Evolutionary conservation across 2,329 filamentous ascomycete genomes (phyloP).

Genomic region (Aspergillus viridinutans): DNA sequence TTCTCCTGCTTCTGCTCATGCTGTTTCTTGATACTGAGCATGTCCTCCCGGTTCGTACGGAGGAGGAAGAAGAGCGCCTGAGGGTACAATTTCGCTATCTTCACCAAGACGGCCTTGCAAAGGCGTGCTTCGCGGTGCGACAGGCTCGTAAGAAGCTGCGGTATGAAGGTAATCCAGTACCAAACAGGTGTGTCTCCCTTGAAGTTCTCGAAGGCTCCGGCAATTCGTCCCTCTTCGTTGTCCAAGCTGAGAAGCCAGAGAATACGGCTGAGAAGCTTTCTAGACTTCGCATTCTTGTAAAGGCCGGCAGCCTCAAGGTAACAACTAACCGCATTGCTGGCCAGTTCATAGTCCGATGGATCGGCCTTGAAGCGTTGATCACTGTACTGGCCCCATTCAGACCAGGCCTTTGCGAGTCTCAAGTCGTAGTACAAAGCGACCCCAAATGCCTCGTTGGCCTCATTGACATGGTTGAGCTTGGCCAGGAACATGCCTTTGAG

Average conservation of each 20-base stretch:
- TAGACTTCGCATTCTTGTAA: slow-evolving; percentile 94
- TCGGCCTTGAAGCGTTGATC: slow-evolving; percentile 94
- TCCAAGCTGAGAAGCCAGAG: slow-evolving; percentile 94
- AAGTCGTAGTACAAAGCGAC: slow-evolving; percentile 96
- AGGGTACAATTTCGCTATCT: slow-evolving; percentile 92
- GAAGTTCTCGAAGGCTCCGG: slow-evolving; percentile 86
- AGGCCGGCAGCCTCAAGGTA: slow-evolving; percentile 94
- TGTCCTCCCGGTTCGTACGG: slow-evolving; percentile 88
- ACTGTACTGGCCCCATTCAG: slow-evolving; percentile 98
- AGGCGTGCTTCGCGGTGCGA: slow-evolving; percentile 87
- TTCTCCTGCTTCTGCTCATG: slow-evolving; percentile 64
- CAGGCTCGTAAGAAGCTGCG: slow-evolving; percentile 86
- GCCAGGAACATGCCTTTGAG: slow-evolving; percentile 99
- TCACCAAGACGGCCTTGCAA: slow-evolving; percentile 79
- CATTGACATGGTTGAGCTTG: slow-evolving; percentile 83
- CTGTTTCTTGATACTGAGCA: slow-evolving; percentile 84
- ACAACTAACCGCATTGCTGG: slow-evolving; percentile 88
- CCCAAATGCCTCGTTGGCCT: slow-evolving; percentile 90
- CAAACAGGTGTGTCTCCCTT: slow-evolving; percentile 96
- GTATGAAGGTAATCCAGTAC: slow-evolving; percentile 99
- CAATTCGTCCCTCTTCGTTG: slow-evolving; percentile 76
- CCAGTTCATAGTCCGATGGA: slow-evolving; percentile 73
- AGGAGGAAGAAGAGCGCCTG: slow-evolving; percentile 96
- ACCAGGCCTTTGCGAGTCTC: slow-evolving; percentile 93
- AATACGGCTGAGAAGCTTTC: slow-evolving; percentile 88